phyloP scores from a whole-genome alignment of 345 rosid genomes.

The Arabidopsis thaliana region DNA sequence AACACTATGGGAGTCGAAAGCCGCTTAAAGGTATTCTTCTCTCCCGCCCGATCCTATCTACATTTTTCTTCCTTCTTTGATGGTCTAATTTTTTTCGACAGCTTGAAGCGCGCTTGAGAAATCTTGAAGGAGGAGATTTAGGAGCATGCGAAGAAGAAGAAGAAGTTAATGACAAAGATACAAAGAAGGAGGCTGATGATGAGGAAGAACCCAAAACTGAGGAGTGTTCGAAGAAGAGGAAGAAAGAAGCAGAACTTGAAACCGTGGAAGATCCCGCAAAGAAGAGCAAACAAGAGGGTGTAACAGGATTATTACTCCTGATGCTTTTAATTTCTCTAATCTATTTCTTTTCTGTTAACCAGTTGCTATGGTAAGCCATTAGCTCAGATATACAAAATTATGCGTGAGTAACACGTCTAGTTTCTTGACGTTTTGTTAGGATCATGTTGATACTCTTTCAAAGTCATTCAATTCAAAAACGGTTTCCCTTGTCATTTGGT shows the following conservation, averaged over 20 bases:
- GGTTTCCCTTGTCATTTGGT: no score
- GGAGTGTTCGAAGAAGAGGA: constrained; percentile 44
- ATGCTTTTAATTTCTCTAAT: no score
- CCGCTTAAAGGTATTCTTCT: constrained; percentile 65
- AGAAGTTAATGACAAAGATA: constrained; percentile 79
- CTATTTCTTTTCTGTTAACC: no score
- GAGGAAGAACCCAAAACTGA: constrained; percentile 23
- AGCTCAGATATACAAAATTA: no score
- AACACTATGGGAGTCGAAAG: constrained; percentile 79
- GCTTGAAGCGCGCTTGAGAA: constrained; percentile 86
- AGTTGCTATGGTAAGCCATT: no score
- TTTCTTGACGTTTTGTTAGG: no score
- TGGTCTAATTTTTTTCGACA: constrained; percentile 23
- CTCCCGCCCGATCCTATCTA: not conserved
- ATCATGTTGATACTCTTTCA: no score
- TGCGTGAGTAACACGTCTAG: no score
- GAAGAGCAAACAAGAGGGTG: constrained; percentile 51
- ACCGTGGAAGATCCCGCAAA: constrained; percentile 30
- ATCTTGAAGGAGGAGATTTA: constrained; percentile 74
- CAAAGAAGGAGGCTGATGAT: constrained; percentile 55
- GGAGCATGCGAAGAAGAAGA: constrained; percentile 79
- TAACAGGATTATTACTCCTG: not conserved
- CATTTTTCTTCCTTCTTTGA: not conserved
- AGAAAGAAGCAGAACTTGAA: constrained; percentile 44
- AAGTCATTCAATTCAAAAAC: no score